Conservation (phyloP, 495 filamentous ascomycete species). For the Jackrogersella multiformis region DNA sequence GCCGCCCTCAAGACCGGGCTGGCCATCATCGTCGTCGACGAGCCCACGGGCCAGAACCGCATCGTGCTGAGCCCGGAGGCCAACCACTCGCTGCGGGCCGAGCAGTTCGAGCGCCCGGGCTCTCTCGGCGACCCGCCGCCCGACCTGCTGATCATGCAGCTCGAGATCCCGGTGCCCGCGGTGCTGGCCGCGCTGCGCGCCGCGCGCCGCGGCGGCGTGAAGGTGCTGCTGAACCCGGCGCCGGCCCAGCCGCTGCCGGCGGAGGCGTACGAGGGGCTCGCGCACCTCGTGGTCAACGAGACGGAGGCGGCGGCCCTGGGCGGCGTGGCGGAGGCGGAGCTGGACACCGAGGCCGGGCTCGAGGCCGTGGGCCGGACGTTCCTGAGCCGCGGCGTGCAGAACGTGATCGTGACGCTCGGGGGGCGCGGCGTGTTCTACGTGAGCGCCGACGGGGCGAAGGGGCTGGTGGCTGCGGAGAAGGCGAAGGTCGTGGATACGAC, state of each 20-base stretch:
- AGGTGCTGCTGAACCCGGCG: slow-evolving; percentile 84
- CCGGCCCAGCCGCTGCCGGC: slow-evolving; percentile 76
- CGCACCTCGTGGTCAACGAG: slow-evolving; percentile 89
- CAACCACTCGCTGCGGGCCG: slow-evolving; percentile 64
- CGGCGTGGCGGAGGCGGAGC: slow-evolving; percentile 55
- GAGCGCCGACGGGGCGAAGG: slow-evolving; percentile 51
- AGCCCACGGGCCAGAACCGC: slow-evolving; percentile 81
- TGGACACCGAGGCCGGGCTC: slow-evolving; percentile 58
- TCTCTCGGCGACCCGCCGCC: slow-evolving; percentile 50
- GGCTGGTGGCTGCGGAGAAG: slow-evolving; percentile 64
- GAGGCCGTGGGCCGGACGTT: slow-evolving; percentile 65
- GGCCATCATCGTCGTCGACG: slow-evolving; percentile 84
- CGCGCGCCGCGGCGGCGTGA: slow-evolving; percentile 60
- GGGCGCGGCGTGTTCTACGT: slow-evolving; percentile 74
- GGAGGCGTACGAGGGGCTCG: slow-evolving; percentile 72
- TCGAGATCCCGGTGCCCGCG: slow-evolving; percentile 82
- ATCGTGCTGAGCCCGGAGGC: slow-evolving; percentile 85
- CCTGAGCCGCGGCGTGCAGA: slow-evolving; percentile 71
- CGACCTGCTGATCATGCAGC: slow-evolving; percentile 82
- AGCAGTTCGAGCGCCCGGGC: slow-evolving; percentile 42
- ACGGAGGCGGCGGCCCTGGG: slow-evolving; percentile 83
- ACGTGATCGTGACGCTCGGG: slow-evolving; percentile 85
- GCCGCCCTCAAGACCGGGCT: slow-evolving; percentile 73
- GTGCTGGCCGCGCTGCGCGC: slow-evolving; percentile 70
- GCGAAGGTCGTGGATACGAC: slow-evolving; percentile 90